A percentile compares a stretch with the other conserved stretches of the same genome.
Evolutionary conservation across 2,329 filamentous ascomycete species (phyloP).

Genomic region (Harringtonia lauricola): DNA sequence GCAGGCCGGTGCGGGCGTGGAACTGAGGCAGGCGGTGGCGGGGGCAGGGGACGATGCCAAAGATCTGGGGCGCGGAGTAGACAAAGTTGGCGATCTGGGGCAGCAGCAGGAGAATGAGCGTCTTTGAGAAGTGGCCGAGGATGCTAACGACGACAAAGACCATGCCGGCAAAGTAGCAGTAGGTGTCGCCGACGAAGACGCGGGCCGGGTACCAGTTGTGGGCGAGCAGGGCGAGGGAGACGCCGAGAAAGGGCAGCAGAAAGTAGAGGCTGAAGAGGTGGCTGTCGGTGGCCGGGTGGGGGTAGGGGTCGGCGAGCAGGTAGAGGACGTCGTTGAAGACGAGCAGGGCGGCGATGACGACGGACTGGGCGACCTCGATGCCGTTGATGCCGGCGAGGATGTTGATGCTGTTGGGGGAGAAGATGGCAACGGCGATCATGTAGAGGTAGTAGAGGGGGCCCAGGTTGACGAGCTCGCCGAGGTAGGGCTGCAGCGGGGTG

Average conservation of each 20-base stretch:
- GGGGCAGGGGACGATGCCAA: constrained; percentile 81
- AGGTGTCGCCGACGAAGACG: constrained; percentile 96
- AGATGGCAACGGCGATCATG: constrained; percentile 94
- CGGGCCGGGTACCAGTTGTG: constrained; percentile 96
- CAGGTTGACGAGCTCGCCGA: constrained; percentile 75
- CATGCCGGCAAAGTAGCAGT: constrained; percentile 99
- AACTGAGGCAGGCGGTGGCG: constrained; percentile 85
- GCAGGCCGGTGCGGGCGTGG: constrained; percentile 70
- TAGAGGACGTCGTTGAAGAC: constrained; percentile 83
- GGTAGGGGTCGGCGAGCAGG: constrained; percentile 52
- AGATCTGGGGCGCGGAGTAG: constrained; percentile 87
- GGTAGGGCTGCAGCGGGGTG: constrained; percentile 68
- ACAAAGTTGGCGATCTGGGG: constrained; percentile 96
- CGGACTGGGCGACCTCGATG: constrained; percentile 88
- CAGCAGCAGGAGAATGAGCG: constrained; percentile 76
- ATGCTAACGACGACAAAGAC: constrained; percentile 96
- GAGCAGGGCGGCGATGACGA: constrained; percentile 78
- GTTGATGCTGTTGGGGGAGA: constrained; percentile 98
- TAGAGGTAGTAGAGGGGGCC: constrained; percentile 83
- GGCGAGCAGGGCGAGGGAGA: constrained; percentile 71
- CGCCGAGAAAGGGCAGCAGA: constrained; percentile 85
- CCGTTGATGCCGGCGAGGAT: constrained; percentile 99
- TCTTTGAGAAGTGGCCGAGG: constrained; percentile 96
- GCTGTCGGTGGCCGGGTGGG: constrained; percentile 88
- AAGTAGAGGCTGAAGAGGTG: constrained; percentile 95